Evolutionary conservation across 148 eudicot genomes (phyloP), one percentile per base, ranked within the genome.

Genomic region (Cornus suecica): DNA sequence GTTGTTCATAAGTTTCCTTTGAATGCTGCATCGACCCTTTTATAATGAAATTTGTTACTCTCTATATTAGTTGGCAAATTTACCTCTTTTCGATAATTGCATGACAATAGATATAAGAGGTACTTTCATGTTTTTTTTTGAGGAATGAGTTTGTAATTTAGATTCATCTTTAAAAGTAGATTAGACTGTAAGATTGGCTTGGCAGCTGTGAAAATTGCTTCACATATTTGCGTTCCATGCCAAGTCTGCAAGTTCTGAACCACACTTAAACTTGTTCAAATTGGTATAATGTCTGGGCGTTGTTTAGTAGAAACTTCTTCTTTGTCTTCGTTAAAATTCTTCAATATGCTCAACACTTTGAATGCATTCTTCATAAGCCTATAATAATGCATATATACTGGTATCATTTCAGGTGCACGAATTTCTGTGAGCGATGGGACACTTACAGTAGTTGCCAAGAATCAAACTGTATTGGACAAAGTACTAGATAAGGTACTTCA

Each of bases 371-470:
- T 68, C 29, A 16, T 24, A 54, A 29, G 61, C 27, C 61, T 32
- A 52, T 31, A 66, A 51, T 41, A 56, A 37, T 51, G 22, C 29
- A 10, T 54, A 5, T 65, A 30, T 65, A 48, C 27, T 81, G 32
- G 27, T 77, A 25, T 66, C 42, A 37, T 37, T 37, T 48, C 84
- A 94, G 97, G 99, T 65, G 97, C 88, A 62, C 87, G 89, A 72
- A 91, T 95, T 23, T 92, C 94, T 63, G 94, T 91, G 71, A 86
- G 88, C 77, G 99, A 95, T 84, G 90, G 97, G 71, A 81, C 89
- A 27, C 85, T 95, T 66, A 91, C 93, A n/a, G 77, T 95, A 75
- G 78, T 89, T 52, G 94, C 94, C 27, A 95, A 91, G 81, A 88
- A 93, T 87, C 89, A 90, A 62, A 48, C 86, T 71, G 81, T 86